Evolutionary conservation across 768 basidiomycete species (phyloP).

Genomic region (Podaxis sp.): DNA sequence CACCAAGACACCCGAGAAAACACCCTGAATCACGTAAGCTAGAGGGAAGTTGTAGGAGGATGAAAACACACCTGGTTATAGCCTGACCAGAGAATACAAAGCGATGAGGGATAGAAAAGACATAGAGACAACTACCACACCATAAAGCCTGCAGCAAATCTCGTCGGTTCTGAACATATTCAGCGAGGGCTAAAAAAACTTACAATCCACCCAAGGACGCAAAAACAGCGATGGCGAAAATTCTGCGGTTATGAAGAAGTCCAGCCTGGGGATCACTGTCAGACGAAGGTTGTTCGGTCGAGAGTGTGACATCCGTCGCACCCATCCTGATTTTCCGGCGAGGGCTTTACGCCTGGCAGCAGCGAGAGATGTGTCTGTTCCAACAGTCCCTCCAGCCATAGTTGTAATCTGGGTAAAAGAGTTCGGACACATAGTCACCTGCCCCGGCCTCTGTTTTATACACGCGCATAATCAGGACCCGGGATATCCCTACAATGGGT

Average conservation of each 20-base stretch:
- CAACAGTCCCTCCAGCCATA: conserved; percentile 48
- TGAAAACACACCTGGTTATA: conserved; percentile 56
- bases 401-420: conserved; percentile 14
- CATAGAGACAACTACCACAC: conserved; percentile 28
- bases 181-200: conserved; percentile 26
- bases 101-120: not conserved
- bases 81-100: conserved; percentile 33
- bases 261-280: conserved; percentile 43
- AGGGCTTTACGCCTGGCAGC: conserved; percentile 52
- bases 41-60: not conserved
- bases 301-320: conserved; percentile 27
- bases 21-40: conserved; percentile 44
- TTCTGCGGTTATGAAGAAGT: conserved; percentile 61
- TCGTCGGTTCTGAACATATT: conserved; percentile 5
- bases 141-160: conserved; percentile 51
- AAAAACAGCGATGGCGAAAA: conserved; percentile 72
- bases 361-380: conserved; percentile 30
- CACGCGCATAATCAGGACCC: not conserved
- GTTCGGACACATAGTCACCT: not conserved
- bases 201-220: conserved; percentile 78
- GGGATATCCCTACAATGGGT: too few relatives aligned
- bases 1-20: conserved; percentile 75
- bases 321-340: conserved; percentile 69
- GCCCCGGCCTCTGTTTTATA: conserved; percentile 4
- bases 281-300: not conserved